These are phyloP conservation scores for Pugionium cornutum DNA, from an alignment of 345 rosid genomes.

Conservation along the genomic window DNA sequence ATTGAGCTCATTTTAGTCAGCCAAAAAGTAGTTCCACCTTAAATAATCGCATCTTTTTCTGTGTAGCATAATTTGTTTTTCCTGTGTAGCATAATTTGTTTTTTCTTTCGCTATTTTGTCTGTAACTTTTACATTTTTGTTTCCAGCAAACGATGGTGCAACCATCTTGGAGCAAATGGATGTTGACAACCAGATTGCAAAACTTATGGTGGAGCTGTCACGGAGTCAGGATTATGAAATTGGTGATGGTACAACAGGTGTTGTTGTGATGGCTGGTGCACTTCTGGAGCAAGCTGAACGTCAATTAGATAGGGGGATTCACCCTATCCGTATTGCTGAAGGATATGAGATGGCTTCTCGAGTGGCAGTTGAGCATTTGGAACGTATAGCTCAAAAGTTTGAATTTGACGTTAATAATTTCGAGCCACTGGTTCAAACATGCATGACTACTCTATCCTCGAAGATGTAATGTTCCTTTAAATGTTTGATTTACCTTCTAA, in stretches of 20 bases:
- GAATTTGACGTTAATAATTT: slow-evolving; percentile 58
- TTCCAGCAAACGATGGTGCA: slow-evolving; percentile 90
- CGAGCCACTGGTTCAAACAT: slow-evolving; percentile 84
- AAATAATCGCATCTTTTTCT: no score
- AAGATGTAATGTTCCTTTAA: slow-evolving; percentile 59
- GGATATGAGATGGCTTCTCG: slow-evolving; percentile 93
- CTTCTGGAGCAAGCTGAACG: slow-evolving; percentile 95
- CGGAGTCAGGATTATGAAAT: slow-evolving; percentile 97
- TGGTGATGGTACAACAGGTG: slow-evolving; percentile 99
- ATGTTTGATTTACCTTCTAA: background rate
- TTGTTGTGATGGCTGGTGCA: slow-evolving; percentile 96
- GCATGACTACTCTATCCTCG: slow-evolving; percentile 95
- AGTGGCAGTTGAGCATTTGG: slow-evolving; percentile 82
- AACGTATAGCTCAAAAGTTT: slow-evolving; percentile 71
- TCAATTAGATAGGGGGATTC: slow-evolving; percentile 85
- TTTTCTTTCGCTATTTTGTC: background rate
- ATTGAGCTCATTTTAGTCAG: background rate
- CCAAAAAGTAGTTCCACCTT: no score
- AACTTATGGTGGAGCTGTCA: slow-evolving; percentile 89
- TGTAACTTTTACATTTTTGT: background rate
- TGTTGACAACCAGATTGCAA: slow-evolving; percentile 96
- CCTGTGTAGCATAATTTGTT: slow-evolving; percentile 3
- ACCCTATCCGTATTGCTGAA: slow-evolving; percentile 92
- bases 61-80: no score
- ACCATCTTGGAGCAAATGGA: slow-evolving; percentile 99